Conservation (phyloP, 345 rosid genomes). For the Populus deltoides region DNA sequence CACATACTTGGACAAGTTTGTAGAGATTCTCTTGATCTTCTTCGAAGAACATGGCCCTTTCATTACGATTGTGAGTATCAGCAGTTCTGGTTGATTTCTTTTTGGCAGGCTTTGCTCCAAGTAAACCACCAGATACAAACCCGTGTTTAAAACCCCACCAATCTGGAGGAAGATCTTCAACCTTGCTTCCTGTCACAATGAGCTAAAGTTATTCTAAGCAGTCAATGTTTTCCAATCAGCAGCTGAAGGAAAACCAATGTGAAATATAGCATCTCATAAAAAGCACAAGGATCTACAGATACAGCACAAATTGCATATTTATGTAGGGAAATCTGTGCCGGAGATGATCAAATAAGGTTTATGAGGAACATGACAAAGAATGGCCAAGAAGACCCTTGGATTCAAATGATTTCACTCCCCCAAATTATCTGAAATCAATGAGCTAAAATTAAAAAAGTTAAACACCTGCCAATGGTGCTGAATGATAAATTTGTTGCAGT, state of each 20-base stretch:
- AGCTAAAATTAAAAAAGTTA: neutral
- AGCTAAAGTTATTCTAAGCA: conserved; percentile 6
- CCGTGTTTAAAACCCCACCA: conserved; percentile 94
- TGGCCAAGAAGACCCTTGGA: neutral
- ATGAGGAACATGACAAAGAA: neutral
- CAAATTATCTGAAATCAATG: neutral
- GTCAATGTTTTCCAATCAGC: neutral
- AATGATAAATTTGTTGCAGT: neutral
- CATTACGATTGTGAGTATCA: conserved; percentile 26
- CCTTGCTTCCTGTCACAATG: conserved; percentile 43
- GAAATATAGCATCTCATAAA: neutral
- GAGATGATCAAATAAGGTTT: neutral
- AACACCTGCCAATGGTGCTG: neutral
- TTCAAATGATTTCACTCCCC: neutral
- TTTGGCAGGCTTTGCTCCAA: conserved; percentile 60
- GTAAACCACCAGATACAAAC: conserved; percentile 89
- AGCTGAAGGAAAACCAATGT: neutral
- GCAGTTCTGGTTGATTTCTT: conserved; percentile 42
- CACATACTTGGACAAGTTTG: conserved; percentile 81
- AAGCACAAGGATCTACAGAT: neutral
- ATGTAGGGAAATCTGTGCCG: neutral
- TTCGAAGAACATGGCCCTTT: conserved; percentile 72
- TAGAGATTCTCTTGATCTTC: conserved; percentile 98
- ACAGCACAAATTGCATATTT: neutral
- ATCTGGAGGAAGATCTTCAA: conserved; percentile 48